A percentile compares a stretch with the other conserved stretches of the same genome.
Evolutionary conservation across 2,329 filamentous ascomycete genomes (phyloP).

Genomic region (Purpureocillium lavendulum): DNA sequence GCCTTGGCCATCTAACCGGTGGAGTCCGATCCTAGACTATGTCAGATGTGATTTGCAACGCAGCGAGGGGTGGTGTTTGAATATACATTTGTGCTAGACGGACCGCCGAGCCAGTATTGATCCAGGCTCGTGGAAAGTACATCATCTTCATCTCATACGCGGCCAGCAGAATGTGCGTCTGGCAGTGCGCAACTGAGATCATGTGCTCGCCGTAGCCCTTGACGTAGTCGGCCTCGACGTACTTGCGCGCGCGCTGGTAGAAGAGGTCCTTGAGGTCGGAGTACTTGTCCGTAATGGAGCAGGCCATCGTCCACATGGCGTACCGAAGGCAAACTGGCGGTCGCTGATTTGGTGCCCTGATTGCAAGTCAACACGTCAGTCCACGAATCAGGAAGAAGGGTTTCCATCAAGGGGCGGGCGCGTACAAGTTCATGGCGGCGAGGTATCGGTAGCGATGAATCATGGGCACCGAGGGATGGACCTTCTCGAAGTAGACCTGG

Average conservation of each 20-base stretch:
- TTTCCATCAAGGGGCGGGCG: constrained; percentile 1
- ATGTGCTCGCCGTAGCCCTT: constrained; percentile 86
- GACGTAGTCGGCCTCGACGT: constrained; percentile 82
- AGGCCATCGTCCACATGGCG: constrained; percentile 93
- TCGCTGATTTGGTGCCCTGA: constrained; percentile 67
- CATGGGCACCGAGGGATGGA: constrained; percentile 79
- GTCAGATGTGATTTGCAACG: too few relatives aligned
- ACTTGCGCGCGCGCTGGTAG: constrained; percentile 83
- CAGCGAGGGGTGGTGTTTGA: background rate
- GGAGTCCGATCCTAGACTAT: constrained; percentile 81
- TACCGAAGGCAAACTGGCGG: constrained; percentile 86
- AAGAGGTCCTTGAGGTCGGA: constrained; percentile 74
- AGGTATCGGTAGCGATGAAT: constrained; percentile 84
- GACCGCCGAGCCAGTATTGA: constrained; percentile 77
- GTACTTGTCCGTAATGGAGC: constrained; percentile 76
- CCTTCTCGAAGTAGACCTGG: constrained; percentile 81
- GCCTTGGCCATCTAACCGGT: constrained; percentile 73
- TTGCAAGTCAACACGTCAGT: too few relatives aligned
- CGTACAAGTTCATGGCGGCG: constrained; percentile 75
- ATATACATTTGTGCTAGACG: constrained; percentile 74
- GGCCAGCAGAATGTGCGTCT: constrained; percentile 72
- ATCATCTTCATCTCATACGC: constrained; percentile 95
- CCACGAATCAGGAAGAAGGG: too few relatives aligned
- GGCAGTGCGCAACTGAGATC: constrained; percentile 77
- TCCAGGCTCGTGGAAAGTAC: constrained; percentile 94